phyloP scores from a whole-genome alignment of 1,284 basidiomycete genomes.

The Pyrrhoderma lamaoense region DNA sequence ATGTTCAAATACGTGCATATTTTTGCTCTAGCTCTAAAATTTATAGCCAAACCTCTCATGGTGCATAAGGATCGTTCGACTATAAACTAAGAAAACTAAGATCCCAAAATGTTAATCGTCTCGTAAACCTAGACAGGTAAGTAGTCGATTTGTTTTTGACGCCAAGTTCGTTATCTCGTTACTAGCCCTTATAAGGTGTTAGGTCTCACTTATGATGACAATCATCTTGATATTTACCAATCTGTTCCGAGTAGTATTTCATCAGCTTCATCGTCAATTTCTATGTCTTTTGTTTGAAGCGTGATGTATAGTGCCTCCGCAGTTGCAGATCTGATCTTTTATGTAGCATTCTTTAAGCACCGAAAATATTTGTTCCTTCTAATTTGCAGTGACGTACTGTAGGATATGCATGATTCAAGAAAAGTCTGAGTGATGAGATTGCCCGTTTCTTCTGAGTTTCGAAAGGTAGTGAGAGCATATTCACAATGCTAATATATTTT shows the following conservation, averaged over 20 bases:
- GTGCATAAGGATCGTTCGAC: too few relatives aligned
- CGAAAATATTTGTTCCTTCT: too few relatives aligned
- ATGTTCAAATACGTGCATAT: too few relatives aligned
- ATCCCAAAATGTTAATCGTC: too few relatives aligned
- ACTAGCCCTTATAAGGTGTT: too few relatives aligned
- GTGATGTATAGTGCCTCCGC: slow-evolving; percentile 77
- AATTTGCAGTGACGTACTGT: slow-evolving; percentile 41
- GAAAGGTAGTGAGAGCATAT: slow-evolving; percentile 48
- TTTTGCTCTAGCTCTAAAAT: too few relatives aligned
- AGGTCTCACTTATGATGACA: neutral
- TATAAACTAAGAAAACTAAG: too few relatives aligned
- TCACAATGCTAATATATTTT: slow-evolving; percentile 39
- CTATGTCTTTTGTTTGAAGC: slow-evolving; percentile 61
- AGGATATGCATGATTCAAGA: slow-evolving; percentile 73
- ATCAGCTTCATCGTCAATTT: slow-evolving; percentile 62
- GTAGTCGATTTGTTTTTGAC: too few relatives aligned
- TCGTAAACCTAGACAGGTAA: too few relatives aligned
- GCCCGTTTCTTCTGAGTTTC: slow-evolving; percentile 37
- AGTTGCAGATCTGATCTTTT: slow-evolving; percentile 67
- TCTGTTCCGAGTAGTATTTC: slow-evolving; percentile 74
- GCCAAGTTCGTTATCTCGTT: too few relatives aligned
- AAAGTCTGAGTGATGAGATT: slow-evolving; percentile 42
- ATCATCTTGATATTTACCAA: slow-evolving; percentile 47
- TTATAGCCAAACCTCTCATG: too few relatives aligned
- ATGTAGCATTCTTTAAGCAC: too few relatives aligned